Conservation (phyloP, 108 stramenopile genomes). For the Stephanodiscus minutulus region DNA sequence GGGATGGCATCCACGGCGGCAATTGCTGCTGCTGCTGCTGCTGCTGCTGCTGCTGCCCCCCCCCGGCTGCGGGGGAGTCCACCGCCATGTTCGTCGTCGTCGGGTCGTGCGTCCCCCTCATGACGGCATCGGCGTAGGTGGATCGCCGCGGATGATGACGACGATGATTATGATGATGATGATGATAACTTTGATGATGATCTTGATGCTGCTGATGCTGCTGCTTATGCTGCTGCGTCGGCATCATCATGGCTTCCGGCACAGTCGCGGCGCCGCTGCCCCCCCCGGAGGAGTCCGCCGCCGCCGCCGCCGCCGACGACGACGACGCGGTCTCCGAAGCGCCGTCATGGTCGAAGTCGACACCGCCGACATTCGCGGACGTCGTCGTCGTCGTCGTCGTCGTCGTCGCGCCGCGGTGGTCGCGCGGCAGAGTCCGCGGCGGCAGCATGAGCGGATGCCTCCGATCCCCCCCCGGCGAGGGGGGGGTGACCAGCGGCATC, state of each 20-base stretch:
- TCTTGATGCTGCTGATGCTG: not conserved
- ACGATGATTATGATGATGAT: not conserved
- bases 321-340: not conserved
- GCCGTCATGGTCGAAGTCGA: not conserved
- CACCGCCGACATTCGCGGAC: not conserved
- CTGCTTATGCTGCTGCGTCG: too few relatives aligned
- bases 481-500: not conserved
- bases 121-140: not conserved
- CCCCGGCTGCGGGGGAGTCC: not conserved
- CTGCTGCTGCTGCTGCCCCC: not conserved
- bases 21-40: not conserved
- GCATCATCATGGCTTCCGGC: too few relatives aligned
- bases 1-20: too few relatives aligned
- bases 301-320: not conserved
- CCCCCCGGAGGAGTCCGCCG: not conserved
- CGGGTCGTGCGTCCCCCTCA: not conserved
- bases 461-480: not conserved
- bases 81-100: not conserved
- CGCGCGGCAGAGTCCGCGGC: not conserved
- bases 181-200: not conserved
- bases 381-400: not conserved
- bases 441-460: not conserved
- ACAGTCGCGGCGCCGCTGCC: not conserved
- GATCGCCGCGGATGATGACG: not conserved
- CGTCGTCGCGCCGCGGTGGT: not conserved